Evolutionary conservation across 169 alveolate genomes (phyloP).

Genomic region (Theileria sp.): DNA sequence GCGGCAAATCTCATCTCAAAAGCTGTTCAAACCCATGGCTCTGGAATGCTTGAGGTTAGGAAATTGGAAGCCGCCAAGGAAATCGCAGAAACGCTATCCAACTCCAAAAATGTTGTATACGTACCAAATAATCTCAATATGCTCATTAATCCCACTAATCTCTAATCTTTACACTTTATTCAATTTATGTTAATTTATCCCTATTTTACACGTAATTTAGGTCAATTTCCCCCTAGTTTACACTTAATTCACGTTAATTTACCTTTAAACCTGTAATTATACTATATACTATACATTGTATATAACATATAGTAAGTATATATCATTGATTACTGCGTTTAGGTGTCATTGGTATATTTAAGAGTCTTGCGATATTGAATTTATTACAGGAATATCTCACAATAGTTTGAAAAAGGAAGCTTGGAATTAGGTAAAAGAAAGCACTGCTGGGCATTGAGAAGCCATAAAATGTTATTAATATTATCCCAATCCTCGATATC

Average conservation of each 20-base stretch:
- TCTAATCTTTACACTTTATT: slow-evolving; percentile 15
- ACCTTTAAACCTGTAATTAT: too few species aligned
- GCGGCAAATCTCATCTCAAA: slow-evolving; percentile 95
- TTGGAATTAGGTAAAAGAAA: slow-evolving; percentile 58
- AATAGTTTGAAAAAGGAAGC: slow-evolving; percentile 54
- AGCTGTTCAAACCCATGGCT: slow-evolving; percentile 92
- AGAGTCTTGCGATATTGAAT: slow-evolving; percentile 24
- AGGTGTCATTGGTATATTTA: slow-evolving; percentile 33
- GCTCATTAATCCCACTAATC: slow-evolving; percentile 57
- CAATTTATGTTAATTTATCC: not conserved
- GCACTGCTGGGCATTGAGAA: slow-evolving; percentile 54
- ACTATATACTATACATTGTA: not conserved
- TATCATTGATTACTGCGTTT: not conserved
- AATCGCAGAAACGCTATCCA: slow-evolving; percentile 90
- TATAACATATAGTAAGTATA: not conserved
- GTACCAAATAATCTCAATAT: slow-evolving; percentile 73
- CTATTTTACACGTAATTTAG: too few species aligned
- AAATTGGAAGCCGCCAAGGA: slow-evolving; percentile 96
- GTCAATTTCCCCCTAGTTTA: too few species aligned
- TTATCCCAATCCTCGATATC: slow-evolving; percentile 34
- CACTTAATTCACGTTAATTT: too few species aligned
- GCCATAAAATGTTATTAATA: slow-evolving; percentile 35
- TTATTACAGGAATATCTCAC: slow-evolving; percentile 29
- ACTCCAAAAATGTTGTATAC: slow-evolving; percentile 89
- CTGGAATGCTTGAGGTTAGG: slow-evolving; percentile 91